Base-by-base conservation (phyloP, 805 yeast genomes). In the Wickerhamiella vanderwaltii region DNA sequence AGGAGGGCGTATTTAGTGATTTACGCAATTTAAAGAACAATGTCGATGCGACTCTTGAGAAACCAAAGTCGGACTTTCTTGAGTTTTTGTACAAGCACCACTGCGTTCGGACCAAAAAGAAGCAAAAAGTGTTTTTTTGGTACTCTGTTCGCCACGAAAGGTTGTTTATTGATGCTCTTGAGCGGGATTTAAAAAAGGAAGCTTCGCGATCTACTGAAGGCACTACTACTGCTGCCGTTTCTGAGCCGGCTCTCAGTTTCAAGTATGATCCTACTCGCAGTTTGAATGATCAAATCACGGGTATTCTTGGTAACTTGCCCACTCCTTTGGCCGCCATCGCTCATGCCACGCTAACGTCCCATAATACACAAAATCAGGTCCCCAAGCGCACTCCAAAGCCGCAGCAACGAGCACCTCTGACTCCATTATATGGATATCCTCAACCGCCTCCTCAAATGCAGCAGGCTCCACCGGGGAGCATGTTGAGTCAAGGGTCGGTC, bases 101-200 rank as follows among this genome's bases (percentile, higher is more conserved):
- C 48, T 88, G 97, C 57, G 67, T 88, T 19, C 71, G 95, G 52
- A 88, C 98, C 0, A 96, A 88, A 54, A 88, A 88, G 69, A 88
- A 91, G 55, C 98, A 88, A 58, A 88, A 91, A 56, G 96, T 88
- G 32, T 88, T 88, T 58, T 85, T 80, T 60, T 91, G 97, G 97
- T 86, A 82, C 59, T 80, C 87, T 55, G 96, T 91, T 7, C 91
- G 91, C 18, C 97, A 88, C 60, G 95, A 87, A 56, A 77, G 80
- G 56, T 65, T 88, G 33, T 87, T 91, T 71, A 76, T 85, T 2
- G 97, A 91, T 60, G 96, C 96, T 0, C 63, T 91, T 34, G 96
- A 87, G 58, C 69, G 97, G 52, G 97, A 91, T 58, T 62, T 87
- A 55, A 86, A 84, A 61, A 77, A 81, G 51, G 95, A 87, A 56